Percentiles rank a stretch among this genome's conserved stretches.
Conservation (phyloP, 495 filamentous ascomycete genomes). For the Aspergillus indologenus region DNA sequence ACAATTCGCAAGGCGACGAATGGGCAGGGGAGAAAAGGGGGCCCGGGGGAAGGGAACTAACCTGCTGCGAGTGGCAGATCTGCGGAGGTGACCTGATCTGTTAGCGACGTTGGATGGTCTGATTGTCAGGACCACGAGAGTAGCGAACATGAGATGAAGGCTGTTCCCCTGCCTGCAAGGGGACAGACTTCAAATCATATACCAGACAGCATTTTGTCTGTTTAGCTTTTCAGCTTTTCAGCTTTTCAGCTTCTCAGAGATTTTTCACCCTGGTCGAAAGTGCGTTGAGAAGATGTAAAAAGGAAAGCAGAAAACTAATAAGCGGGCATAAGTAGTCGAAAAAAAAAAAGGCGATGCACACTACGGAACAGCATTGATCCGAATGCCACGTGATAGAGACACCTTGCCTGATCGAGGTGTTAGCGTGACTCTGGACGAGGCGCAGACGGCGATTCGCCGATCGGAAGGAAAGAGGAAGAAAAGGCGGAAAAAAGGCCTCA, state of each 20-base stretch:
- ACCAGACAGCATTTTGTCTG: not conserved
- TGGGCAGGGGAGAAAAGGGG: slow-evolving; percentile 24
- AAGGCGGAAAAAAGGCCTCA: slow-evolving; percentile 5
- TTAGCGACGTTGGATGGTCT: slow-evolving; percentile 14
- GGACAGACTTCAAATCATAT: not conserved
- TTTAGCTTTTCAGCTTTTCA: not conserved
- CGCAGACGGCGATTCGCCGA: not conserved
- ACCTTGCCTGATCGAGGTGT: not conserved
- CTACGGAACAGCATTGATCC: not conserved
- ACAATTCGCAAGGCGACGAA: slow-evolving; percentile 14
- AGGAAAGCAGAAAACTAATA: slow-evolving; percentile 14
- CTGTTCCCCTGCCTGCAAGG: not conserved
- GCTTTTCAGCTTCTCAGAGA: not conserved
- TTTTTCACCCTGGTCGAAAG: not conserved
- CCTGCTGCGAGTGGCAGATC: slow-evolving; percentile 11
- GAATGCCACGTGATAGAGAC: not conserved
- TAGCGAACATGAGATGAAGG: not conserved
- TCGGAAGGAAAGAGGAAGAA: not conserved
- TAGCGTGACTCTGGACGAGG: not conserved
- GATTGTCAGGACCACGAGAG: slow-evolving; percentile 1
- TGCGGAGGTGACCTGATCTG: slow-evolving; percentile 22
- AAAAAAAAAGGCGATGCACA: slow-evolving; percentile 31
- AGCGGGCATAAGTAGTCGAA: slow-evolving; percentile 20
- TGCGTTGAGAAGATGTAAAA: slow-evolving; percentile 7
- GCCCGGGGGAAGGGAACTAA: slow-evolving; percentile 25